These are phyloP conservation scores for Hura crepitans DNA, from an alignment of 441 rosid genomes.

Conservation along the genomic window DNA sequence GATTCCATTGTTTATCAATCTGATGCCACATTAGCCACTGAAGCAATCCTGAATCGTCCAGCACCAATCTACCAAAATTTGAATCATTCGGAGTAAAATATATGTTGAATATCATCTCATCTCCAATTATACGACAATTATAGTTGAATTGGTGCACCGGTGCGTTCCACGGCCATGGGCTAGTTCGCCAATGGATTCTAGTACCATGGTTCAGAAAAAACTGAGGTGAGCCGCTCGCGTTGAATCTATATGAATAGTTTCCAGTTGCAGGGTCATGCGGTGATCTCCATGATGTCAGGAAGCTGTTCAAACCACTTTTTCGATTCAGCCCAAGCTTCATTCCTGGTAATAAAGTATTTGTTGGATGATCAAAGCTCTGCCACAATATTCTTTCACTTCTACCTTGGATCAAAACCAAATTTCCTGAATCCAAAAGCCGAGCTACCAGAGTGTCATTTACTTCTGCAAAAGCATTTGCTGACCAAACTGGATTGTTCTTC, in stretches of 20 bases:
- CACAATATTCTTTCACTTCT: conserved; percentile 1
- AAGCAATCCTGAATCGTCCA: conserved; percentile 11
- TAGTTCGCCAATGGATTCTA: not conserved
- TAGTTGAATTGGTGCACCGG: not conserved
- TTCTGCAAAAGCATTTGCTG: not conserved
- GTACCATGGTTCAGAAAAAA: conserved; percentile 23
- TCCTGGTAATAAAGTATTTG: conserved; percentile 9
- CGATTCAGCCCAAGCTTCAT: conserved; percentile 15
- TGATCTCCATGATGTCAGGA: conserved; percentile 28
- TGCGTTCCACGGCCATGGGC: conserved; percentile 18
- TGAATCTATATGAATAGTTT: not conserved
- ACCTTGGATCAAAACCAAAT: conserved; percentile 19
- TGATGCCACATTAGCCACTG: conserved; percentile 22
- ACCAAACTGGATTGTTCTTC: conserved; percentile 8
- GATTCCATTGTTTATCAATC: conserved; percentile 21
- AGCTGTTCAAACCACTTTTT: not conserved
- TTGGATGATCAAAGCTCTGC: conserved; percentile 29
- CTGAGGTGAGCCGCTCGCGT: conserved; percentile 21
- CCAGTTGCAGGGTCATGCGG: conserved; percentile 16
- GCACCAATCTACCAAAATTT: conserved; percentile 5
- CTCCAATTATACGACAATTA: conserved; percentile 14
- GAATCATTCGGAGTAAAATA: conserved; percentile 6
- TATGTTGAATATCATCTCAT: conserved; percentile 16
- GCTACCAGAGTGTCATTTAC: not conserved
- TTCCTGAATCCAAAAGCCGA: conserved; percentile 34